Evolutionary conservation across 208 protist species (phyloP), one percentile per base, ranked within the genome.

Genomic region (Borovskyia barvae): DNA sequence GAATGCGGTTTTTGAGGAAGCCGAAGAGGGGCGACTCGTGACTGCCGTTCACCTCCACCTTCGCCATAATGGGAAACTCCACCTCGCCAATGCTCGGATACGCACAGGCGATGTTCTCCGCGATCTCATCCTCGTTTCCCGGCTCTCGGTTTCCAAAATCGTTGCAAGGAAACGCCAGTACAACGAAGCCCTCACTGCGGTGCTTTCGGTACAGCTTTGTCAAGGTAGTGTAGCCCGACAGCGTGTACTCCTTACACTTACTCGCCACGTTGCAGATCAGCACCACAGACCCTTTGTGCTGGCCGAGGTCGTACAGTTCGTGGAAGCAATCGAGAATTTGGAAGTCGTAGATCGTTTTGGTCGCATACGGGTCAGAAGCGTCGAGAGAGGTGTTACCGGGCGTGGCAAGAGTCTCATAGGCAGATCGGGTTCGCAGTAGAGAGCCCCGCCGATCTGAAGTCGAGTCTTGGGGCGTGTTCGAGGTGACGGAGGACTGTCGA

Each of bases 141-240:
- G 92, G 92, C 80, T 97, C 92, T 40, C 81, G 77, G 37, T 63
- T 61, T 42, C 75, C 86, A 43, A 97, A 95, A 70, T 97, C 88
- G 56, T 95, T 93, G 72, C 88, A 97, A 22, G 92, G 92, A 57
- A 97, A 97, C 9, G 83, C 92, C 8, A 97, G 63, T 1, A 97
- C 77, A 5, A 67, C 71, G 48, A 97, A 89, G 6, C 81, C 82
- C 55, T 72, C 64, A 3, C 35, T 22, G 26, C 76, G 68, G 68
- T 90, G 91, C 70, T 87, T 86, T 47, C 85, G 75, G 67, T 91
- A 85, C 9, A 97, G 81, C 33, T 55, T 46, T 22, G 69, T 76
- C 17, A 81, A 70, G n/a, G 72, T 82, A 17, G 75, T 70, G 53
- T 94, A 94, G 45, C 80, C 79, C 14, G 61, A 54, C 36, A 90